Percentiles rank a stretch among this genome's conserved stretches.
Evolutionary conservation across 768 basidiomycete species (phyloP).

Genomic region (Pleurotus salmoneostramineus): DNA sequence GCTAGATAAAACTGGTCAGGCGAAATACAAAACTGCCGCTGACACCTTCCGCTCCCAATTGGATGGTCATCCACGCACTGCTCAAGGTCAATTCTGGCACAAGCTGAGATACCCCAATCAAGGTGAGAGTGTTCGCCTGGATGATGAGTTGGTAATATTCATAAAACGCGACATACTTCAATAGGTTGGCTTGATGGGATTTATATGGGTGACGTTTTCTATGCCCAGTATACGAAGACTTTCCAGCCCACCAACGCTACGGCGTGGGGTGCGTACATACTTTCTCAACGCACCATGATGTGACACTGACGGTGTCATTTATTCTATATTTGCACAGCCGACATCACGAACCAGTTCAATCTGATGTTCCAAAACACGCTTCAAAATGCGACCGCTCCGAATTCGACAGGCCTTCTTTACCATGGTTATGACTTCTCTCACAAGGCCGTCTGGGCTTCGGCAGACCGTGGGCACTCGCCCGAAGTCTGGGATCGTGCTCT

Average conservation of each 20-base stretch:
- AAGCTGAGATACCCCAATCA: conserved; percentile 37
- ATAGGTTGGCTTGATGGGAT: conserved; percentile 42
- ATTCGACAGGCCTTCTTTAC: conserved; percentile 39
- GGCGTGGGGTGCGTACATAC: conserved; percentile 30
- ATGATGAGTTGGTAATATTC: neutral
- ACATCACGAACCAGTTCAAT: conserved; percentile 36
- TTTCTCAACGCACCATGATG: conserved; percentile 9
- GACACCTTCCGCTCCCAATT: conserved; percentile 34
- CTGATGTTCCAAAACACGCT: conserved; percentile 41
- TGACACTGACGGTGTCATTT: neutral
- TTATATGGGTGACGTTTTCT: conserved; percentile 44
- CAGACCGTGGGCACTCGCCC: conserved; percentile 42
- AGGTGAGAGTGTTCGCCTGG: conserved; percentile 21
- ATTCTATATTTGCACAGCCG: conserved; percentile 18
- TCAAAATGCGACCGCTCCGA: conserved; percentile 31
- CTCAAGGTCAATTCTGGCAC: conserved; percentile 45
- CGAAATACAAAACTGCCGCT: conserved; percentile 38
- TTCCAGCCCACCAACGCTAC: conserved; percentile 31
- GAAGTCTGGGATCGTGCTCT: conserved; percentile 47
- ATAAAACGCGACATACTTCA: neutral
- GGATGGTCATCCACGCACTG: conserved; percentile 37
- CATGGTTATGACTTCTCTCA: conserved; percentile 48
- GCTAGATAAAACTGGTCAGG: conserved; percentile 25
- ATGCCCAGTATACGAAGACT: conserved; percentile 32
- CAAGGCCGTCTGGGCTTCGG: conserved; percentile 37